phyloP scores from a whole-genome alignment of 2,329 filamentous ascomycete species.

The Apiospora arundinis region DNA sequence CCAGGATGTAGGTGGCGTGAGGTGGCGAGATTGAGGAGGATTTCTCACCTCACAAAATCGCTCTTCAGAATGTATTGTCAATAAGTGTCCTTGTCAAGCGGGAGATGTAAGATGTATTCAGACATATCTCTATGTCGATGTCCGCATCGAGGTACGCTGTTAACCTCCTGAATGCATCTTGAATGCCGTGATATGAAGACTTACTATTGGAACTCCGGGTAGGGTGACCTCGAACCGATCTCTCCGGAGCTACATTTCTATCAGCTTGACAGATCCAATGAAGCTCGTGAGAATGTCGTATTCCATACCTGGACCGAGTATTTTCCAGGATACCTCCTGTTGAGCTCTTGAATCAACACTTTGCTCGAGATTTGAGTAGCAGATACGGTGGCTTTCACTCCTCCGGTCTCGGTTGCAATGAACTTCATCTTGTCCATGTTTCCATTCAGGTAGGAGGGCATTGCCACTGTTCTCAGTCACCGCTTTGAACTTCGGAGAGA shows the following conservation, averaged over 20 bases:
- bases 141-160: not conserved
- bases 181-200: not conserved
- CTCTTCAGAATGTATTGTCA: not conserved
- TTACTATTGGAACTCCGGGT: not conserved
- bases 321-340: not conserved
- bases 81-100: not conserved
- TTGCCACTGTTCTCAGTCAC: not conserved
- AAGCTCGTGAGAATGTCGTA: not conserved
- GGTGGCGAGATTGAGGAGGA: too few species aligned
- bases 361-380: not conserved
- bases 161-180: not conserved
- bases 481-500: not conserved
- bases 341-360: not conserved
- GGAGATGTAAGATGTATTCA: not conserved
- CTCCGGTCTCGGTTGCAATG: not conserved
- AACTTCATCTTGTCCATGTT: not conserved
- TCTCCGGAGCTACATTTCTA: not conserved
- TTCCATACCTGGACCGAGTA: not conserved
- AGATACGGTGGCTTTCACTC: not conserved
- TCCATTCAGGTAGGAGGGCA: not conserved
- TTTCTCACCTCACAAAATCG: not conserved
- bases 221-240: not conserved
- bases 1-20: not conserved
- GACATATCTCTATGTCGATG: not conserved
- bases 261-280: not conserved